These are phyloP conservation scores for Chytriomyces sp. DNA, from an alignment of 192 early-diverging fungal genomes.

Conservation along the genomic window DNA sequence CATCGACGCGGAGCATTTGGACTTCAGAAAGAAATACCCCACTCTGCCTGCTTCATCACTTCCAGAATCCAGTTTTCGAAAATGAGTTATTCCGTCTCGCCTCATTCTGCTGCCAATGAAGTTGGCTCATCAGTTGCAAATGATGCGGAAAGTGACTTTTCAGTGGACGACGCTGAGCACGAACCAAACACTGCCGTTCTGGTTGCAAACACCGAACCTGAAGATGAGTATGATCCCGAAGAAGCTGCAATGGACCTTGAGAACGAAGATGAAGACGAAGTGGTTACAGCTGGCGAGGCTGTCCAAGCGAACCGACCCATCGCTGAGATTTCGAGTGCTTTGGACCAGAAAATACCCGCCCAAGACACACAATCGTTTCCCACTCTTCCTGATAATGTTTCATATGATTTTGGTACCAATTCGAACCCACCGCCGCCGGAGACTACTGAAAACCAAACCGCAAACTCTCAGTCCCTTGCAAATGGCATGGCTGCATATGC, in stretches of 20 bases:
- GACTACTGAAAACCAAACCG: no score
- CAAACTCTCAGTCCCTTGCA: no score
- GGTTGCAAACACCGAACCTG: background rate
- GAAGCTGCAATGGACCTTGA: slow-evolving; percentile 23
- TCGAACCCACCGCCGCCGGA: background rate
- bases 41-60: background rate
- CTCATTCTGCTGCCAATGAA: background rate
- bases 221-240: slow-evolving; percentile 24
- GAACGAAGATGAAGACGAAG: no score
- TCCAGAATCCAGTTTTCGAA: background rate
- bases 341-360: no score
- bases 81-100: background rate
- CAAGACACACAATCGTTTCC: background rate
- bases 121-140: background rate
- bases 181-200: background rate
- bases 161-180: slow-evolving; percentile 4
- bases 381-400: slow-evolving; percentile 8
- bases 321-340: no score
- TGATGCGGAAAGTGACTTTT: background rate
- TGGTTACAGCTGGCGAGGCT: no score
- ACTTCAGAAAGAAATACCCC: background rate
- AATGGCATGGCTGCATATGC: background rate
- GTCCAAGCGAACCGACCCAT: no score
- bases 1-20: background rate
- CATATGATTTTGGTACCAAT: slow-evolving; percentile 8